Base-by-base conservation (phyloP, 129 eudicot genomes). In the Dittrichia graveolens region DNA sequence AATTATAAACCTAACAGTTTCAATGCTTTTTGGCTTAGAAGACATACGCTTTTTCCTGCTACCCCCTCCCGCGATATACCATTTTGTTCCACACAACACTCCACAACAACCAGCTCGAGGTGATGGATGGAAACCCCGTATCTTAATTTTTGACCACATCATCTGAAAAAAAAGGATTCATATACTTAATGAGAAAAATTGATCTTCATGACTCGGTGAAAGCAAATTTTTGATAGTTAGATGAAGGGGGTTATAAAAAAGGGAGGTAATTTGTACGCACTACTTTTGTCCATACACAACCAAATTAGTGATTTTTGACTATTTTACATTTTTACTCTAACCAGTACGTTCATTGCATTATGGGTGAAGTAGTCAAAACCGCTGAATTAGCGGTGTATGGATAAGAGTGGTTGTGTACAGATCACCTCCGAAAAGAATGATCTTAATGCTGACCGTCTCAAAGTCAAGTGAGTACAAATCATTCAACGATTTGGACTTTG, bases 71-170 rank as follows among this genome's bases (percentile, higher is more conserved):
- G 92, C 85, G 53, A 93, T 90, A 77, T 93, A 90, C 98, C 96
- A 93, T 79, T 86, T 90, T 49, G 95, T 87, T 75, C 98, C 98
- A 72, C 88, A 90, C 40, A 93, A 83, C 14, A 89, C 98, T 61
- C 98, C 96, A 75, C 98, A 87, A 73, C 95, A 87, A 76, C 98
- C 98, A 76, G 98, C 88, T 83, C 98, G 80, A 74, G 98, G 95
- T 39, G 95, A 87, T 52, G 98, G 98, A 82, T 93, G 93, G 83
- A 89, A 90, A 61, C 92, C 91, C 43, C 87, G 84, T 67, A 79
- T 84, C 83, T 93, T 93, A 43, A 87, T 93, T 84, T 92, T 87
- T 65, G 96, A 78, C 98, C 98, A 93, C 76, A 84, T 84, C 95
- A 93, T 93, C 98, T 93, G 80, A 65, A 67, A 63, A 40, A 19